Base-by-base conservation (phyloP, 345 rosid species). In the Citrus trifoliata region DNA sequence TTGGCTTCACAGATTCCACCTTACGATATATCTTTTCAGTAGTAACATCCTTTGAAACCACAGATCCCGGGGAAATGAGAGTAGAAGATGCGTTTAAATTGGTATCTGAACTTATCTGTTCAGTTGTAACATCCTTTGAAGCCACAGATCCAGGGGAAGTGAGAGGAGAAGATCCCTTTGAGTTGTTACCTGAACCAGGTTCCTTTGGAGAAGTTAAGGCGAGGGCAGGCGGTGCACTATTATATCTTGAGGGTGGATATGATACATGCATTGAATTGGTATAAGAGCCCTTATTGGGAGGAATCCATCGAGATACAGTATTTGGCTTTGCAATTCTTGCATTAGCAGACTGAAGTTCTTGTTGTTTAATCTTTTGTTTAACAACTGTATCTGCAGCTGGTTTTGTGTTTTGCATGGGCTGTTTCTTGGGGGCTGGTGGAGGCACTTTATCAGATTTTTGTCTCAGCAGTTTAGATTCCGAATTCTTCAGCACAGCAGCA, bases 171-270 rank as follows among this genome's bases (percentile, higher is more conserved):
- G 87, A 68, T 60, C 48, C 75, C 83, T 84, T 88, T 56, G 32
- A 67, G 74, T 82, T 82, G 62, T 85, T 70, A 79, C 73, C 80
- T 27, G 73, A 79, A 61, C 67, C 81, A 28, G 92, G 79, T 70
- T 90, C 97, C 85, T 92, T 90, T 81, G 97, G 83, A 60, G 64
- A 78, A 71, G 77, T 78, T 46, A 81, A 30, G 33, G 95, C 83
- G 78, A 92, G 90, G 73, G 87, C 83, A 78, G 98, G 92, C 18
- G 96, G 95, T 64, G 95, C 94, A 85, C 93, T 96, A 77, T 90
- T 91, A 79, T 86, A 83, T 83, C 93, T 86, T 73, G 97, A 87
- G 12, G 94, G 97, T 4, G 98, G 97, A 83, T 90, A 89, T 30
- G 91, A 83, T 71, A 90, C 94, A 78, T 89, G 95, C 97, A 92